Evolutionary conservation across 768 basidiomycete genomes (phyloP).

Genomic region (Udeniomyces megalosporus): DNA sequence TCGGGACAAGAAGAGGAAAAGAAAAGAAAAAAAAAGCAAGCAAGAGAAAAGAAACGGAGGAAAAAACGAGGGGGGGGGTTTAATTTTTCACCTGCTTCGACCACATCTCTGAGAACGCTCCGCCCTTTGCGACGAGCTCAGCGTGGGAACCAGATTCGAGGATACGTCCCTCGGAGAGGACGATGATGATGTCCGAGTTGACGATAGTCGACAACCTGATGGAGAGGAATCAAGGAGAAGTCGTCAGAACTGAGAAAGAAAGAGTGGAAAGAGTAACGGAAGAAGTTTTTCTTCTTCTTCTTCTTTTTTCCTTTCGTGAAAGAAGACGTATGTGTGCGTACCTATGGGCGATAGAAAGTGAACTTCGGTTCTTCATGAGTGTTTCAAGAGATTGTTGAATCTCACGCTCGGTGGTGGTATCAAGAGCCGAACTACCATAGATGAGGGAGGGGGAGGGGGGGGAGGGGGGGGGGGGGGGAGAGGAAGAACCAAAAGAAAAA

Average conservation of each 20-base stretch:
- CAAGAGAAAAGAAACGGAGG: background rate
- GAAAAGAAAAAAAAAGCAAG: background rate
- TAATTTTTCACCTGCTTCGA: slow-evolving; percentile 56
- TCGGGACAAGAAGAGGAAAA: background rate
- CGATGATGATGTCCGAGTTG: slow-evolving; percentile 60
- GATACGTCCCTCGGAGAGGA: slow-evolving; percentile 77
- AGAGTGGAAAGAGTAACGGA: slow-evolving; percentile 14
- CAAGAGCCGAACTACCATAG: slow-evolving; percentile 43
- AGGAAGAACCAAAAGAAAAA: background rate
- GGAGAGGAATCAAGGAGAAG: slow-evolving; percentile 15
- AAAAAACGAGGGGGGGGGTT: background rate
- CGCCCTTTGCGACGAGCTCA: slow-evolving; percentile 54
- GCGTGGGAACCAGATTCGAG: slow-evolving; percentile 51
- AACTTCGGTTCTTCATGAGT: slow-evolving; percentile 54
- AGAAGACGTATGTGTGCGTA: too few relatives aligned
- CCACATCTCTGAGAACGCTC: slow-evolving; percentile 75
- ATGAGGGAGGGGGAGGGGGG: slow-evolving; percentile 11
- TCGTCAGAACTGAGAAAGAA: slow-evolving; percentile 5
- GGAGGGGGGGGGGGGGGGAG: slow-evolving; percentile 40
- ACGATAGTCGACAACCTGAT: slow-evolving; percentile 37
- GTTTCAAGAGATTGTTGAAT: slow-evolving; percentile 77
- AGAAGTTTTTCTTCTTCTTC: too few relatives aligned
- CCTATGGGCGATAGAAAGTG: slow-evolving; percentile 63
- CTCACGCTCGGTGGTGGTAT: slow-evolving; percentile 78
- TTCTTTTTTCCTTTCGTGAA: too few relatives aligned